Base-by-base conservation (phyloP, 768 basidiomycete species). In the Coprinopsis sp. region DNA sequence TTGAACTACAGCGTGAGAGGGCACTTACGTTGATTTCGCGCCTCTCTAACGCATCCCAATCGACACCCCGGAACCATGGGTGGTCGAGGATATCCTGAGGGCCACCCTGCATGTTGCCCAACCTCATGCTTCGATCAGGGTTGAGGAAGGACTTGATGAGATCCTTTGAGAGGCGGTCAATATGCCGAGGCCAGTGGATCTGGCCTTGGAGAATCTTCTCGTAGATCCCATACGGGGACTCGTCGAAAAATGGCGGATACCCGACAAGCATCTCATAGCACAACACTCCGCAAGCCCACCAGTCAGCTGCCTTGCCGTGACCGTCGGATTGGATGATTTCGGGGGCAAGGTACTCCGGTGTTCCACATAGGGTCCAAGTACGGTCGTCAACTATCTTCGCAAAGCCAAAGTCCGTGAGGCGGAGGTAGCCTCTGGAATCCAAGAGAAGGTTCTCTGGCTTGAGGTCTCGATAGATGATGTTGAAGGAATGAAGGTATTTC, bases 191-290 rank as follows among this genome's bases (percentile, higher is more conserved):
- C 84, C 92, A 97, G 53, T 89, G 79, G 37, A 96, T 85, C 50
- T 84, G 78, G 23, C 90, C 90, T 47, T 78, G 80, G 31, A 99
- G 71, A 53, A 99, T 97, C 70, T 94, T 95, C 70, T 99, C 95
- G 64, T 98, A 98, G 66, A 97, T 97, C 37, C 91, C 94, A 64
- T 95, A 89, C 0, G 94, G 86, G n/a, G 91, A 91, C 64, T 96
- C 91, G 61, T 97, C 93, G 65, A 91, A 97, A 76, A 98, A 99
- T 18, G 96, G 96, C 22, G 95, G 94, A 60, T 95, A 98, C 1
- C 96, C 96, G 25, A 95, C 95, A 34, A 99, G 80, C 93, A 98
- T 97, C 64, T 99, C 96, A 63, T 95, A 99, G 64, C 90, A 91
- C 28, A 99, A 73, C 37, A 98, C 89, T 16, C 96, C 96, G 58